Base-by-base conservation (phyloP, 495 filamentous ascomycete species). In the Aspergillus asperescens region DNA sequence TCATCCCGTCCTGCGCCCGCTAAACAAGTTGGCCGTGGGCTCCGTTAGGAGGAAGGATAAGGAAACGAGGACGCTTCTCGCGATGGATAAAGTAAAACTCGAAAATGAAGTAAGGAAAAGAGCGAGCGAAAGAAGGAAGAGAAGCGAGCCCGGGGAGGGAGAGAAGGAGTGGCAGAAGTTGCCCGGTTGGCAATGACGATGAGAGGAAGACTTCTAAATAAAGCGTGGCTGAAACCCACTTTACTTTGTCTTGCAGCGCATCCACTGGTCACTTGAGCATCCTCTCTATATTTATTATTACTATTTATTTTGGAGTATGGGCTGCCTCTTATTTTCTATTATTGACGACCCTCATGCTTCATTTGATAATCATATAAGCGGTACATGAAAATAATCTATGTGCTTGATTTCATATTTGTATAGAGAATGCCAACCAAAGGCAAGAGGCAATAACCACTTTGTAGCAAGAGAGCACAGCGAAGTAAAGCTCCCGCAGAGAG, bases 1-100 rank as follows among this genome's bases (percentile, higher is more conserved):
- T 71, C 71, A 74, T 74, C 59, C 67, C 71, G 71, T 63, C 61
- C 59, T 62, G 59, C 58, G 58, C 57, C 57, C 60, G 52, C 48
- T 45, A 47, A 41, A 50, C 48, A 55, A 51, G 40, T 52, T 38
- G 35, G 35, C 27, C 27, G 38, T 53, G 50, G 35, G 55, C 35
- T 48, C 46, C 42, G 39, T 43, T 35, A 9, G 52, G 52, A 37
- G 32, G 47, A 41, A 39, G 45, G 19, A 37, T 27, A n/a, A 27
- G 28, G 35, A 34, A 42, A 24, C 31, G 34, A 31, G 23, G 35
- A 19, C 28, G 35, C 25, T 18, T 35, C 31, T 31, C 25, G 24
- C 27, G 43, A 18, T 28, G 24, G 45, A 23, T 20, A 44, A n/a
- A 43, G 16, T 23, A 15, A 25, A 39, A 19, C n/a, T 13, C 19